Base-by-base conservation (phyloP, 1,284 basidiomycete species). In the Binderoboletus segoi region DNA sequence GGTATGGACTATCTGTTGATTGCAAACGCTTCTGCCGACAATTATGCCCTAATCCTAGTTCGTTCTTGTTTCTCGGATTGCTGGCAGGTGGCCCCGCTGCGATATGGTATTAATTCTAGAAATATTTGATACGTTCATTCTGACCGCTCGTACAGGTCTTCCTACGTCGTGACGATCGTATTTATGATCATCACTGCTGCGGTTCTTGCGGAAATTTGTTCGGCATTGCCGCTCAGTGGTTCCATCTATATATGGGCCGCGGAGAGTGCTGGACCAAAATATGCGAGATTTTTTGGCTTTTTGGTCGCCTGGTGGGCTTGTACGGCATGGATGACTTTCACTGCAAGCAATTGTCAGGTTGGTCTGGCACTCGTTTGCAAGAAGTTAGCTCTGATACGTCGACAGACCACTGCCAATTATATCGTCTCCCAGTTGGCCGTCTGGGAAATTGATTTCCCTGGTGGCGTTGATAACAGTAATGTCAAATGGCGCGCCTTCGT, bases 171-270 rank as follows among this genome's bases (percentile, higher is more conserved):
- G 55, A 91, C 91, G 13, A 81, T 92, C 68, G 71, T 93, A 43
- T 91, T 92, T 72, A 92, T 91, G 89, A 82, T 81, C 65, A 91
- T 94, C 54, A 94, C 90, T 6, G 93, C 93, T 4, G 85, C 83
- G 13, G 87, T 93, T 35, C 77, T 95, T 32, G 92, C 93, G 23
- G 93, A 95, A 69, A 85, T 94, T 46, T 94, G 91, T 71, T 93
- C 91, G 38, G 91, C 91, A 3, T 75, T 94, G 20, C 92, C 92
- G 4, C 73, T 94, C 43, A 92, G 89, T 54, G 93, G 93, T 10
- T 93, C 91, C 10, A 94, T 94, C 70, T 94, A 94, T 72, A 86
- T 93, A 56, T 94, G 93, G 93, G 89, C 91, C 0, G 92, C 91
- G 28, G 92, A 93, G 67, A 91, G 91, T 62, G 93, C 90, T 6